Evolutionary conservation across 108 stramenopile species (phyloP), one percentile per base, ranked within the genome.

Genomic region (Nannochloropsis gaditana): DNA sequence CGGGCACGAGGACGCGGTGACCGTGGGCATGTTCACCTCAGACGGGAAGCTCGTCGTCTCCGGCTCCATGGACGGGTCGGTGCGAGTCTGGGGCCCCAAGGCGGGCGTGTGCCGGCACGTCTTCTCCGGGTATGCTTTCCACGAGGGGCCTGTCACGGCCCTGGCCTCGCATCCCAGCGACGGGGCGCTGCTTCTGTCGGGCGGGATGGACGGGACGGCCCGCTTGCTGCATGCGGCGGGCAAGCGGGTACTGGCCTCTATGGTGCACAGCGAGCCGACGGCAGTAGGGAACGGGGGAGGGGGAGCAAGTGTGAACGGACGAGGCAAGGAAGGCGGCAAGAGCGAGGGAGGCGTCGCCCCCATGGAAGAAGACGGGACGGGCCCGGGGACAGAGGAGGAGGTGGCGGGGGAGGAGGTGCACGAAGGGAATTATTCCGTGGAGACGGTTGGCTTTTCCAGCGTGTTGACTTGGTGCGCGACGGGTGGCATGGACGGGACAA

Each of bases 11-110:
- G 94, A 92, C 9, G 92, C 91, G 9, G 96, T 97, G 44, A 93
- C 93, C 6, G 91, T 92, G 50, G 96, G 95, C 10, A 83, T 85
- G 42, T 98, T 96, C 83, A 93, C 94, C 10, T 89, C 92, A 44
- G 94, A 96, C 90, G 97, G 97, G 17, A 96, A 96, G 90, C 91
- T 88, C 83, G 92, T 96, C 3, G 86, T 95, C 21, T 92, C 93
- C 31, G 96, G 94, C 9, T 93, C 93, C 79, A 89, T 92, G 15
- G 97, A 97, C 89, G 96, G 95, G 11, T 94, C 96, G 2, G 83
- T 96, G 41, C 90, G 96, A 41, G 88, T 98, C 15, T 98, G 97
- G 97, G 94, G 94, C 6, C 96, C 96, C 19, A 92, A 92, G 87
- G 96, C 94, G 15, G 96, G 96, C 19, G 87, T 92, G 79, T 94